These are phyloP conservation scores for Chalciporus sp. DNA, from an alignment of 1,284 basidiomycete species.

Conservation along the genomic window DNA sequence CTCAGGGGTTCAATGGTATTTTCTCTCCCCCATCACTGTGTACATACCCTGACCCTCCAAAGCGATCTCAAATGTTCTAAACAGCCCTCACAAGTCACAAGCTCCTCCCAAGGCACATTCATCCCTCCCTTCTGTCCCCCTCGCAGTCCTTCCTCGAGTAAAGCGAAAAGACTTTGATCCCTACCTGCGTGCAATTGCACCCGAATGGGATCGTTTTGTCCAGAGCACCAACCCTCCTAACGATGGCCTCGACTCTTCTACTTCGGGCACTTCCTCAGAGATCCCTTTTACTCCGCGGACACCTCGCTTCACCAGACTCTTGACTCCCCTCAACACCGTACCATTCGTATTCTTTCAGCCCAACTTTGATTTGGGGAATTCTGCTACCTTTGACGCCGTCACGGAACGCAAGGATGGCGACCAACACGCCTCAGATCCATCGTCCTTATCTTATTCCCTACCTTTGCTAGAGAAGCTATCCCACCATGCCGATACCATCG, in stretches of 20 bases:
- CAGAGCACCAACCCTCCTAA: conserved; percentile 50
- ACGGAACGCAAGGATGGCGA: conserved; percentile 55
- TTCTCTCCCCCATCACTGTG: conserved; percentile 9
- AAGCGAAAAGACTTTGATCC: conserved; percentile 84
- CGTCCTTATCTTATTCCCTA: conserved; percentile 64
- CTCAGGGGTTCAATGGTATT: conserved; percentile 77
- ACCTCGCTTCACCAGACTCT: conserved; percentile 40
- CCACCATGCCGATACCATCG: conserved; percentile 91
- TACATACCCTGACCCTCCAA: conserved; percentile 2
- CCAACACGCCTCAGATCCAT: conserved; percentile 50
- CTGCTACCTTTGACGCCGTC: conserved; percentile 80
- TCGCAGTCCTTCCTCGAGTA: conserved; percentile 76
- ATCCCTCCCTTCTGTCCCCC: conserved; percentile 68
- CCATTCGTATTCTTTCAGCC: conserved; percentile 81
- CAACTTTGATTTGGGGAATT: conserved; percentile 86
- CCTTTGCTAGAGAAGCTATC: conserved; percentile 91
- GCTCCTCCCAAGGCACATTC: conserved; percentile 87
- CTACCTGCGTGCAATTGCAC: conserved; percentile 73
- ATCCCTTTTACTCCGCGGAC: conserved; percentile 36
- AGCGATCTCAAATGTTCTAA: conserved; percentile 80
- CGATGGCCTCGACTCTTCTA: conserved; percentile 43
- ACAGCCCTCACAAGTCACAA: conserved; percentile 82
- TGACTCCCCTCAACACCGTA: conserved; percentile 77
- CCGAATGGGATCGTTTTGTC: conserved; percentile 79
- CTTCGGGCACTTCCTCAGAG: conserved; percentile 32